Conservation (phyloP, 306 rosid genomes). For the Geum urbanum region DNA sequence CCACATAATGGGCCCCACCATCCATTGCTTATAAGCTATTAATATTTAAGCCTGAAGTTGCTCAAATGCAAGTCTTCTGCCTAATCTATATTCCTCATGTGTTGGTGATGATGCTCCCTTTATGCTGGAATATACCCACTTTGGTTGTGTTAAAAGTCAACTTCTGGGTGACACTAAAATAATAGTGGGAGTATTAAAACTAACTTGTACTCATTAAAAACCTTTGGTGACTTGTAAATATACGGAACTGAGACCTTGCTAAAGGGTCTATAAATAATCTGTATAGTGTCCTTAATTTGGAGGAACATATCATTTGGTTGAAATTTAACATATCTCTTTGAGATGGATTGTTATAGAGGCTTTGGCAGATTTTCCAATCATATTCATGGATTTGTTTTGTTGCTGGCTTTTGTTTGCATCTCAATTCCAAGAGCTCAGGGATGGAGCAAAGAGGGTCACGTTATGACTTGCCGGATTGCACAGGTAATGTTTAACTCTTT, state of each 20-base stretch:
- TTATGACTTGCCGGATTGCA: constrained; percentile 67
- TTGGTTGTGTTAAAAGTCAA: constrained; percentile 27
- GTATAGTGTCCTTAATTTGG: background rate
- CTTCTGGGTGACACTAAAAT: background rate
- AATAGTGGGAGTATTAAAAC: too few relatives aligned
- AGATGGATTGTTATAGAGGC: constrained; percentile 12
- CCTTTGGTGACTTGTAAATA: constrained; percentile 1
- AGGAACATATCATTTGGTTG: background rate
- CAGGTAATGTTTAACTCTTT: constrained; percentile 46
- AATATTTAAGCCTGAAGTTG: constrained; percentile 7
- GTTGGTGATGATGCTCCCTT: constrained; percentile 17
- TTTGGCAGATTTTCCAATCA: background rate
- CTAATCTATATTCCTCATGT: background rate
- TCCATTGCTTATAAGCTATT: background rate
- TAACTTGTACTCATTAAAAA: constrained; percentile 29
- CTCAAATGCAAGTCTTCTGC: constrained; percentile 10
- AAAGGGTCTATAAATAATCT: background rate
- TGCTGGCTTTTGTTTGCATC: constrained; percentile 36
- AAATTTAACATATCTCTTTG: background rate
- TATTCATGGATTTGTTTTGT: constrained; percentile 30
- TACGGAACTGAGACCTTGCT: background rate
- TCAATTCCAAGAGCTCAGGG: constrained; percentile 39
- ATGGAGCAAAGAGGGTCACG: constrained; percentile 95
- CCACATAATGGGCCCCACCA: background rate
- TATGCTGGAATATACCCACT: constrained; percentile 27